Evolutionary conservation across 2,329 filamentous ascomycete species (phyloP), one percentile per base, ranked within the genome.

Genomic region (Corinectria fuckeliana): DNA sequence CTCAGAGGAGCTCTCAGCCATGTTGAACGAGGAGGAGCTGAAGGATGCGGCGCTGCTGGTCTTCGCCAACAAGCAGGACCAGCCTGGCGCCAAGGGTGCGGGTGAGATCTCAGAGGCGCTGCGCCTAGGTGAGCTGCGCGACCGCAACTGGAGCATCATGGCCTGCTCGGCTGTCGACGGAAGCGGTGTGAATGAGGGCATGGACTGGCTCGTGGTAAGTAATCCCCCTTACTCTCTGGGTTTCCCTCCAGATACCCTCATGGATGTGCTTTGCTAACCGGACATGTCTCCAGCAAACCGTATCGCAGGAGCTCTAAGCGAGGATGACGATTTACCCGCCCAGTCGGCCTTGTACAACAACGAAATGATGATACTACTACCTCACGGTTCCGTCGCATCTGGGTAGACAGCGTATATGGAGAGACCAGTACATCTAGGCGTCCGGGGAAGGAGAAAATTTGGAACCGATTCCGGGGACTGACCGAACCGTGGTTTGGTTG

Each of bases 71-170:
- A 99, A 99, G 82, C 95, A 99, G 78, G 95, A 99, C 79, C 93
- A 98, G 78, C 94, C 94, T 2, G 95, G 95, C 16, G 94, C 95
- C 48, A 96, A 97, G 80, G 95, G 94, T 2, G 95, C 95, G 1
- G 95, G 93, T 16, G 95, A 98, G 76, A 99, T 99, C 65, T 96
- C 92, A 56, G 94, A 98, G 79, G 94, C 93, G 48, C 79, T 99
- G 76, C 90, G 90, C 71, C 79, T 99, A 67, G 93, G 92, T 53
- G 93, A 97, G 77, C 81, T 99, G 74, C 90, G 94, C 71, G 95
- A 99, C 77, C 86, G 95, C 72, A 99, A 98, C 83, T 99, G 95
- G 95, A 98, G 93, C 77, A 99, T 99, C 74, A 93, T 99, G 75
- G 94, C 93, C 20, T 99, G 95, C 78, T 96, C 92, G 67, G 95